Base-by-base conservation (phyloP, 345 rosid species). In the Gossypium thurberi region DNA sequence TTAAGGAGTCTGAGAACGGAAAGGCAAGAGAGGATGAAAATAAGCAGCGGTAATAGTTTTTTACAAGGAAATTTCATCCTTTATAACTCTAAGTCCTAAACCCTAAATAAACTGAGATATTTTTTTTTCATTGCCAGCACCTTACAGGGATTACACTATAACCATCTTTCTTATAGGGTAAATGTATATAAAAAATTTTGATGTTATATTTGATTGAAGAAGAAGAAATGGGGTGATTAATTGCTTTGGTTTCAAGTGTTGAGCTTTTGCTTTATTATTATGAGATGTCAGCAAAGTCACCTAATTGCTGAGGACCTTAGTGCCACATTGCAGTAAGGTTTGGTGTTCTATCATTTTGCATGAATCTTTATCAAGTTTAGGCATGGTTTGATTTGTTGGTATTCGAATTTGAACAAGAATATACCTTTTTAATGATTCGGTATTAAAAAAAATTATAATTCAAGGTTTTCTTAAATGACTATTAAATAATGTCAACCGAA, bases 1-100 rank as follows among this genome's bases (percentile, higher is more conserved):
- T 85, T 85, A 12, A 89, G 70, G 67, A 92, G 87, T 75, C 97
- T 77, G 59, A 95, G 70, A 60, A 89, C 68, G 66, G 99, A 92
- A 71, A 85, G 23, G 79, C 85, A 78, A 55, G 91, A 80, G 13
- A 92, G 82, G 77, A 89, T 46, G 74, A 92, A 87, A 67, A 95
- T 76, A 55, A 90, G 79, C 53, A 81, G 73, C 3, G 89, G 97
- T 58, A 92, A 79, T 66, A 92, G 77, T 72, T 84, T 95, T 37
- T 81, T 85, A 37, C 82, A 89, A 0, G 87, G 82, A 76, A 84
- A 25, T 59, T 78, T 87, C 89, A 86, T 89, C 74, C 73, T 84
- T 69, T 79, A 73, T 4, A 33, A 33, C 40, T 5, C 7, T 33
- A 33, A 33, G 5, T 33, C 1, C 1, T 33, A 33, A 33, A 33